Base-by-base conservation (phyloP, 805 yeast genomes). In the Clavispora asparagi region DNA sequence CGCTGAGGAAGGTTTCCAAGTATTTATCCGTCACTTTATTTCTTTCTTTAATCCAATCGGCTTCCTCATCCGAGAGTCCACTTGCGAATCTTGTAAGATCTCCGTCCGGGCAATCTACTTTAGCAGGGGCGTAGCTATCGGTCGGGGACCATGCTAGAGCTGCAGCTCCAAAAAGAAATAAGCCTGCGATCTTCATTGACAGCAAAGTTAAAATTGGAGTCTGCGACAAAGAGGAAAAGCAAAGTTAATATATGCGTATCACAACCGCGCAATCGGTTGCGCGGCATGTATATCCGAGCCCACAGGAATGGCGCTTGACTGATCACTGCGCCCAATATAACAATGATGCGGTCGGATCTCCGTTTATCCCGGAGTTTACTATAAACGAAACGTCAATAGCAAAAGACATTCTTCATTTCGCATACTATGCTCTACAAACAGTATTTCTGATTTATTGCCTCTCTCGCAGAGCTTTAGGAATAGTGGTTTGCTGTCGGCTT, bases 1-100 rank as follows among this genome's bases (percentile, higher is more conserved):
- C 68, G 3, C 65, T 56, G 48, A 80, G 66, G 53, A 77, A 82
- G 33, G 67, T 54, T 49, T 68, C 67, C 54, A 80, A 65, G 53
- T 73, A 68, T 44, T 64, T 67, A 49, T 70, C 70, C 5, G 83
- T 77, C 43, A 70, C 64, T 42, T 64, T 61, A 54, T 74, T 46
- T 14, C 57, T 43, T 27, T 48, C 50, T 25, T 39, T 16, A 13
- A 55, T 30, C 58, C 58, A 55, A 37, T 43, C 48, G 2, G 49
- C 19, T 27, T 55, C 58, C 27, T 45, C 42, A 12, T 33, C 35
- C 4, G 51, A 46, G 14, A 55, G 50, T 6, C 28, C 40, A 26
- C 31, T 16, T 16, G 58, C 58, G 7, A 33, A 36, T 4, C 58
- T 52, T 25, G 49, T 39, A 14, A 55, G 41, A 26, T 40, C 45